These are phyloP conservation scores for Zygoascus bituminiphila DNA, from an alignment of 805 yeast genomes.

Conservation along the genomic window DNA sequence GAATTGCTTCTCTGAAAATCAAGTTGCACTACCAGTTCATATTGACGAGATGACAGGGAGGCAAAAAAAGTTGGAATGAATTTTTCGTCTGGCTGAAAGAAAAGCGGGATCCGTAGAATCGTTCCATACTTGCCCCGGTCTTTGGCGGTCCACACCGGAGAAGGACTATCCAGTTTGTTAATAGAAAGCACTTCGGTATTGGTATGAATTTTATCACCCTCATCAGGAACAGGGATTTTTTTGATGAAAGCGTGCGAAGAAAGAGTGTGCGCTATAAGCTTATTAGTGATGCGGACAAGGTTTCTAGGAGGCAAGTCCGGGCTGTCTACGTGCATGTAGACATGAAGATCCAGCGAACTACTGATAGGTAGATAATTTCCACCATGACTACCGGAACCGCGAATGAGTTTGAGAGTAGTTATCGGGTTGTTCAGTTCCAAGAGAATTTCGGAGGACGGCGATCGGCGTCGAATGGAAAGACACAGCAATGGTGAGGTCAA, in stretches of 20 bases:
- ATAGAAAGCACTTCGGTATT: background rate
- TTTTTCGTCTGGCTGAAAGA: background rate
- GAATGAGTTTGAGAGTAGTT: background rate
- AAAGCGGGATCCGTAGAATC: background rate
- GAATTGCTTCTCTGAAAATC: background rate
- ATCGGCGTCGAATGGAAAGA: background rate
- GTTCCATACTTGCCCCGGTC: background rate
- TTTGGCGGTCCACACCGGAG: background rate
- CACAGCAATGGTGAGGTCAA: background rate
- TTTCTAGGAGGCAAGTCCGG: background rate
- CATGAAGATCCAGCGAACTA: background rate
- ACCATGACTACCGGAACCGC: background rate
- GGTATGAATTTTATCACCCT: background rate
- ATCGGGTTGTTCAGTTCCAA: background rate
- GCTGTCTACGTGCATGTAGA: background rate
- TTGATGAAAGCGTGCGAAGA: constrained; percentile 1
- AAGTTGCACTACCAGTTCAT: background rate
- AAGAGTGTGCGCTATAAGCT: background rate
- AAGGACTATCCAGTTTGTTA: background rate
- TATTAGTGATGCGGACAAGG: background rate
- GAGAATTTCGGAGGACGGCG: background rate
- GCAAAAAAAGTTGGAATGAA: constrained; percentile 1
- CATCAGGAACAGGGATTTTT: background rate
- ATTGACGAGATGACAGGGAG: constrained; percentile 1
- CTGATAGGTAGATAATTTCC: background rate